Base-by-base conservation (phyloP, 2,329 filamentous ascomycete species). In the Trichoderma asperellum region DNA sequence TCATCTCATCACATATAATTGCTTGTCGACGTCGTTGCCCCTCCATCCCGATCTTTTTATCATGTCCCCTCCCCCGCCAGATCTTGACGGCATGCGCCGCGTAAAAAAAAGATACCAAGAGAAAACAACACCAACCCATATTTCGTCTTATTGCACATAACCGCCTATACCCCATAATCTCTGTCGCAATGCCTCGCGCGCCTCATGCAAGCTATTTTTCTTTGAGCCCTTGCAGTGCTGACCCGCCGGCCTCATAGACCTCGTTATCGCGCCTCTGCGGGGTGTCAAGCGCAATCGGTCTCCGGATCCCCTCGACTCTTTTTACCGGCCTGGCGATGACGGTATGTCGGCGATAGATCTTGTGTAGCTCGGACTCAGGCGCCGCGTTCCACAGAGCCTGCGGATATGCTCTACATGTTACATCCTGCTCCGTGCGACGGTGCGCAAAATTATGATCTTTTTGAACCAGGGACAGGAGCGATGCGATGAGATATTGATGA, bases 251-350 rank as follows among this genome's bases (percentile, higher is more conserved):
- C 66, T 68, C 34, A 70, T 73, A 86, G 88, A 82, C 80, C 79
- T 81, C 80, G 83, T 81, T 79, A 81, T 81, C 75, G 83, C 80
- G 84, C 83, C 78, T 81, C 76, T 89, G 73, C 89, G 92, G 79
- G 91, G 92, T 75, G 83, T 90, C 75, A 96, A 96, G 84, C 88
- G 93, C 80, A 92, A 88, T 84, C 90, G 91, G 73, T 94, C 93
- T 73, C 91, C 91, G 75, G 88, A 92, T 75, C 82, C 79, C 70
- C 88, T 89, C 81, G 85, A 84, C 79, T 86, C 73, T 71, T 86
- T 73, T 71, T 72, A 73, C 70, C 75, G 75, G 71, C 73, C 88
- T 78, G 89, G 88, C 84, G 87, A 91, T 83, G 89, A 92, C 86
- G 89, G 92, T 94, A 91, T 83, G 91, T 90, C 76, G 77, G 79